phyloP scores from a whole-genome alignment of 345 rosid genomes.

The Salix purpurea region DNA sequence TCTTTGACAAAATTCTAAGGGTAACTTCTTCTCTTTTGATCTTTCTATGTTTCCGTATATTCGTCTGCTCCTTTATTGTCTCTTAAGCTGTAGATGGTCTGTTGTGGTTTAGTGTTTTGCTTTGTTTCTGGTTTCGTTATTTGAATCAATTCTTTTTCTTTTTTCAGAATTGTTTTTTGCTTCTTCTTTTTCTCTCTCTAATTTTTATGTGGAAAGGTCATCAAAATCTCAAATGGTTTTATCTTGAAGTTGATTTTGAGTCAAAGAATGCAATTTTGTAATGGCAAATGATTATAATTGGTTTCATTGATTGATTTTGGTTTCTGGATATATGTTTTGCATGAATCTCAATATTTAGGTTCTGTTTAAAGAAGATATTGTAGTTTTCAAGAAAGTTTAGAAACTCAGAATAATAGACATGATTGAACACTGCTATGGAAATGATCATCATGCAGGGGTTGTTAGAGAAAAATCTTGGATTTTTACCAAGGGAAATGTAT shows the following conservation, averaged over 20 bases:
- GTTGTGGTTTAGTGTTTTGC: background rate
- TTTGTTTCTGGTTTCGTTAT: background rate
- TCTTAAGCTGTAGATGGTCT: background rate
- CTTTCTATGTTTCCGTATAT: background rate
- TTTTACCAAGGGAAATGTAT: background rate
- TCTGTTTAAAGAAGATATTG: background rate
- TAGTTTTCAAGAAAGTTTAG: background rate
- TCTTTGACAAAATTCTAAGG: background rate
- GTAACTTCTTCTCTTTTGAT: background rate
- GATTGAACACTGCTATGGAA: background rate
- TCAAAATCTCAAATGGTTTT: background rate
- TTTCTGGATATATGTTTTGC: background rate
- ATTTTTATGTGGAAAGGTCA: background rate
- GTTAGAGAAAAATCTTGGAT: background rate
- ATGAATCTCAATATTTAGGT: background rate
- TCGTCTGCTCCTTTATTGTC: background rate
- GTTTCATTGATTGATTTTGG: background rate
- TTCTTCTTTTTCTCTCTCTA: background rate
- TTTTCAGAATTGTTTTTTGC: background rate
- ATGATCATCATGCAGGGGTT: background rate
- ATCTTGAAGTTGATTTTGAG: background rate
- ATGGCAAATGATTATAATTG: background rate
- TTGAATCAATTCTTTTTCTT: background rate
- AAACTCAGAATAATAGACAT: background rate
- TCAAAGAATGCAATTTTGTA: background rate